phyloP scores from a whole-genome alignment of 306 rosid species.

The Sophora flavescens region DNA sequence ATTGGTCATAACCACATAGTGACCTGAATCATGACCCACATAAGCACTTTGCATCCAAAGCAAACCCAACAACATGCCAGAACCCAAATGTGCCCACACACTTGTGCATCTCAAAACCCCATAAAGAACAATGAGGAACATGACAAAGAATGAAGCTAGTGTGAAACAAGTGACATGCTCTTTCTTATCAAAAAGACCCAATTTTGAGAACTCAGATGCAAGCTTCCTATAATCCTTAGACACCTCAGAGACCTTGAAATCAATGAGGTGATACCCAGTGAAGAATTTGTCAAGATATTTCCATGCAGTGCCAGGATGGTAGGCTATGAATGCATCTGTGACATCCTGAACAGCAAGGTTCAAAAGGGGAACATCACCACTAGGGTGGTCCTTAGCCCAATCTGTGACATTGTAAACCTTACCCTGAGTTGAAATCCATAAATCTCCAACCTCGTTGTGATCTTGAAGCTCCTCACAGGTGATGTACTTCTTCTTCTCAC shows the following conservation, averaged over 20 bases:
- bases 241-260: conserved; percentile 59
- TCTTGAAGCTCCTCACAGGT: conserved; percentile 53
- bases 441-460: conserved; percentile 62
- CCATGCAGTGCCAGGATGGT: conserved; percentile 71
- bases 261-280: conserved; percentile 59
- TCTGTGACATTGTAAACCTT: conserved; percentile 64
- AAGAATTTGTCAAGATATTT: conserved; percentile 55
- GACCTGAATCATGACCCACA: conserved; percentile 82
- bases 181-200: conserved; percentile 64
- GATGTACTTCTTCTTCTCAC: conserved; percentile 52
- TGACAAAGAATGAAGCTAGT: conserved; percentile 30
- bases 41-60: conserved; percentile 77
- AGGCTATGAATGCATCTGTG: conserved; percentile 70
- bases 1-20: conserved; percentile 66
- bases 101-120: conserved; percentile 56
- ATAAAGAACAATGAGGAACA: conserved; percentile 52
- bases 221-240: conserved; percentile 68
- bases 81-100: conserved; percentile 64
- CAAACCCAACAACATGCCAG: conserved; percentile 65
- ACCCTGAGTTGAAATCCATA: conserved; percentile 78
- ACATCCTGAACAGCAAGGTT: conserved; percentile 73
- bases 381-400: conserved; percentile 69
- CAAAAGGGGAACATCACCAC: conserved; percentile 58
- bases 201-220: conserved; percentile 49
- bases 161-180: conserved; percentile 39